phyloP scores from a whole-genome alignment of 441 rosid species.

The Adansonia grandidieri region DNA sequence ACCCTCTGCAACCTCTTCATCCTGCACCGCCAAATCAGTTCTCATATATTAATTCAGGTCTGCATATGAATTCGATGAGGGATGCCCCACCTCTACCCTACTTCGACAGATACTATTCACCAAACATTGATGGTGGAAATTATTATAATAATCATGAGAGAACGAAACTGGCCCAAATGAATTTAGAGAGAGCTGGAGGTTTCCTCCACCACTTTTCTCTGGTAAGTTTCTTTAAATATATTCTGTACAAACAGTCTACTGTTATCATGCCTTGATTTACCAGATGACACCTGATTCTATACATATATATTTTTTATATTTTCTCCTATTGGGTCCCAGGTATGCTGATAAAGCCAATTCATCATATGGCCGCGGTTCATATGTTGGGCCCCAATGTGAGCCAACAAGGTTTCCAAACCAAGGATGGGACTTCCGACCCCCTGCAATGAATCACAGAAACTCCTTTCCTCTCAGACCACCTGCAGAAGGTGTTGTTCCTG shows the following conservation, averaged over 20 bases:
- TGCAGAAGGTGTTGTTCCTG: constrained; percentile 63
- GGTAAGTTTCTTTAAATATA: constrained; percentile 47
- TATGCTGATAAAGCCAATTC: constrained; percentile 58
- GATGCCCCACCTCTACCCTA: constrained; percentile 62
- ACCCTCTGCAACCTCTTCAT: constrained; percentile 47
- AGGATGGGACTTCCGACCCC: constrained; percentile 69
- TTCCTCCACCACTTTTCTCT: constrained; percentile 54
- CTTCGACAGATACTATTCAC: constrained; percentile 57
- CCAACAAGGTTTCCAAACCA: constrained; percentile 59
- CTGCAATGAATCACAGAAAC: constrained; percentile 61
- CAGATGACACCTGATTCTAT: constrained; percentile 17
- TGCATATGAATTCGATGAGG: constrained; percentile 56
- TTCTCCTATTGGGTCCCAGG: constrained; percentile 51
- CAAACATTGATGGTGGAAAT: constrained; percentile 48
- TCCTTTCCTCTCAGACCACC: constrained; percentile 65
- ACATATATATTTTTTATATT: background rate
- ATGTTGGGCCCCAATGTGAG: constrained; percentile 62
- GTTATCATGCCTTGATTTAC: background rate
- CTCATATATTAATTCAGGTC: constrained; percentile 63
- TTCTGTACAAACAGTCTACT: background rate
- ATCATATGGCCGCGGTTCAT: constrained; percentile 56
- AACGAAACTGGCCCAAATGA: constrained; percentile 69
- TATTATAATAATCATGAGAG: constrained; percentile 72
- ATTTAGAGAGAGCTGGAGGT: constrained; percentile 70
- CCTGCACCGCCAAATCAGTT: constrained; percentile 62